Evolutionary conservation across 148 eudicot genomes (phyloP).

Genomic region (Beta vulgaris): DNA sequence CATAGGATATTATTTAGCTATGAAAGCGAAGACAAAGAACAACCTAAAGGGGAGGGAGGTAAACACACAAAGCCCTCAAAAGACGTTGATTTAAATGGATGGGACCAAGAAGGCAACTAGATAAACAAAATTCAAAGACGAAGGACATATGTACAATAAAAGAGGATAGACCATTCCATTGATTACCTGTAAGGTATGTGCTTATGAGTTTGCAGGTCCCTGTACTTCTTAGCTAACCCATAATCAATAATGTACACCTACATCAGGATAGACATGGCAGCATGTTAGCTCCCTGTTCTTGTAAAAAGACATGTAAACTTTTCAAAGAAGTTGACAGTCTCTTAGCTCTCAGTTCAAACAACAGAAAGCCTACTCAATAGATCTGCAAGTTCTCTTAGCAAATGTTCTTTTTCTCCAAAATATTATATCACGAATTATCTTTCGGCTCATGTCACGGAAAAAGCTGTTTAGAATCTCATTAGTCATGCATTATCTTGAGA

Average conservation of each 20-base stretch:
- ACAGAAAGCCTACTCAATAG: background rate
- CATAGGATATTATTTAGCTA: constrained; percentile 19
- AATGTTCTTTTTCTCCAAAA: background rate
- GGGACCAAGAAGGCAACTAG: background rate
- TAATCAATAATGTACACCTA: constrained; percentile 86
- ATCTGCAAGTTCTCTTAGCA: background rate
- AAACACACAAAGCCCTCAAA: background rate
- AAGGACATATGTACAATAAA: background rate
- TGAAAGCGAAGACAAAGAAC: background rate
- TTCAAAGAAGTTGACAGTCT: background rate
- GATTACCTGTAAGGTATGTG: constrained; percentile 93
- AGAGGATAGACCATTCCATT: background rate
- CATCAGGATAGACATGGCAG: constrained; percentile 17
- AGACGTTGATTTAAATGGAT: background rate
- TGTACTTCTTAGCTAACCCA: constrained; percentile 90
- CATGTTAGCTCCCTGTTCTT: background rate
- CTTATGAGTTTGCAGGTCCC: constrained; percentile 94
- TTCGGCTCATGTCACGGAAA: background rate
- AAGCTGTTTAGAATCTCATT: background rate
- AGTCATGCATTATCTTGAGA: background rate
- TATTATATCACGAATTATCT: constrained; percentile 1
- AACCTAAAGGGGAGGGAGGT: background rate
- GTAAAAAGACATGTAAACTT: background rate
- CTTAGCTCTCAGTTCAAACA: background rate
- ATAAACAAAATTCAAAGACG: background rate